Percentiles rank a stretch among this genome's conserved stretches.
phyloP scores from a whole-genome alignment of 176 grass and related monocot species.

The Oryza meridionalis region DNA sequence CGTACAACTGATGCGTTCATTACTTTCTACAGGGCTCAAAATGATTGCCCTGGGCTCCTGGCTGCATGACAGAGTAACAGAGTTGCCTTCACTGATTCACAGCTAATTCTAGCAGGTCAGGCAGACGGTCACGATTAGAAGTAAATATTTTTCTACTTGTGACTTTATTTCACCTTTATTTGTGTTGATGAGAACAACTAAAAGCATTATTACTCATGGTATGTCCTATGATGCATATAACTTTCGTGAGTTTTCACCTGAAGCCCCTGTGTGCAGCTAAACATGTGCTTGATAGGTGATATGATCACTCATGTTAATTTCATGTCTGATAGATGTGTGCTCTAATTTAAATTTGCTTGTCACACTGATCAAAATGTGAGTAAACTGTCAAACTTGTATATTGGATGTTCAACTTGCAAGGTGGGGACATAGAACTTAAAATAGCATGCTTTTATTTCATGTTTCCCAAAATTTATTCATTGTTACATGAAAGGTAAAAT shows the following conservation, averaged over 20 bases:
- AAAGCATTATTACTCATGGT: not conserved
- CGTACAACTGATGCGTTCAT: not conserved
- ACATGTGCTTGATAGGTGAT: not conserved
- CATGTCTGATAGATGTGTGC: not conserved
- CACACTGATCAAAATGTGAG: not conserved
- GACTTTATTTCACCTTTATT: not conserved
- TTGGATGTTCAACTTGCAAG: not conserved
- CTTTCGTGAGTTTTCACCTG: not conserved
- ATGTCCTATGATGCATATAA: not conserved
- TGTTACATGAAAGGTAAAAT: not conserved
- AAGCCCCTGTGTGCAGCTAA: not conserved
- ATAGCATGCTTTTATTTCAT: not conserved
- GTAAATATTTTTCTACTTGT: conserved; percentile 19
- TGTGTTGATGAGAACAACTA: too few relatives aligned
- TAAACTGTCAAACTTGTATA: not conserved
- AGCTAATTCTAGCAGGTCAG: not conserved
- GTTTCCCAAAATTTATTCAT: not conserved
- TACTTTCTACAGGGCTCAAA: not conserved
- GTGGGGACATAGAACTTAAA: not conserved
- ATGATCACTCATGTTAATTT: not conserved
- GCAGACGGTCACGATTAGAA: not conserved
- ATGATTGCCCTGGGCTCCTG: not conserved
- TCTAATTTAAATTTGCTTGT: conserved; percentile 22
- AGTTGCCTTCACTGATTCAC: not conserved
- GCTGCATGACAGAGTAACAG: not conserved